Evolutionary conservation across 1,284 basidiomycete genomes (phyloP), one percentile per base, ranked within the genome.

Genomic region (Irpex sp.): DNA sequence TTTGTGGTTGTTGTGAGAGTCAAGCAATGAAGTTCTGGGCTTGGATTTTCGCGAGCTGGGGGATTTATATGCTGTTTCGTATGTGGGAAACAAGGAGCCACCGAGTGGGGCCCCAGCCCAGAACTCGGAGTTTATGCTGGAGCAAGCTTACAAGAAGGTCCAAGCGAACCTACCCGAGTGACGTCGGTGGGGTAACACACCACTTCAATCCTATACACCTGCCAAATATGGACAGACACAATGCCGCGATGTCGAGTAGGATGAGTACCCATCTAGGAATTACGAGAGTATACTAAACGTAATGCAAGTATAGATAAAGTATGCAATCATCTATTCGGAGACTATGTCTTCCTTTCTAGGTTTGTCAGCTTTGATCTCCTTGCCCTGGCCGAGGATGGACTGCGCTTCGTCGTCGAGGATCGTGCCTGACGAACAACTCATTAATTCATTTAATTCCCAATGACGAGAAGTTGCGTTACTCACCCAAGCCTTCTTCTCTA

Each of bases 301-400:
- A 52, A 19, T 9, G 49, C 49, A 52, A 44, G 44, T 19, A 47
- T 48, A 19, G 44, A 34, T 60, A 49, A 26, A n/a, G 47, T 48
- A 36, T 38, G 47, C 34, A 51, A 55, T 47, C 74, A 56, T 56
- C 54, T 79, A 87, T 74, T 91, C 91, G 73, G 92, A 88, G 60
- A 94, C 87, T 68, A 94, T 93, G 74, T 94, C 92, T 78, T 93
- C 92, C 76, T 94, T 94, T 71, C 91, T 81, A 21, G 92, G 91
- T 75, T 84, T 90, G 57, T 83, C 85, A 70, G 89, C 85, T 74
- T 88, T 89, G 65, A 93, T 81, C 76, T 94, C 92, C 64, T 79
- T 82, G 21, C 90, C 88, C 73, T 90, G 87, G 9, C 88, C 90
- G 60, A 92, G 85, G 67, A 93, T 80, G 8, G 83, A 85, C 75